A percentile compares a stretch with the other conserved stretches of the same genome.
phyloP scores from a whole-genome alignment of 352 stramenopile species.

The Globisporangium cederbergense region DNA sequence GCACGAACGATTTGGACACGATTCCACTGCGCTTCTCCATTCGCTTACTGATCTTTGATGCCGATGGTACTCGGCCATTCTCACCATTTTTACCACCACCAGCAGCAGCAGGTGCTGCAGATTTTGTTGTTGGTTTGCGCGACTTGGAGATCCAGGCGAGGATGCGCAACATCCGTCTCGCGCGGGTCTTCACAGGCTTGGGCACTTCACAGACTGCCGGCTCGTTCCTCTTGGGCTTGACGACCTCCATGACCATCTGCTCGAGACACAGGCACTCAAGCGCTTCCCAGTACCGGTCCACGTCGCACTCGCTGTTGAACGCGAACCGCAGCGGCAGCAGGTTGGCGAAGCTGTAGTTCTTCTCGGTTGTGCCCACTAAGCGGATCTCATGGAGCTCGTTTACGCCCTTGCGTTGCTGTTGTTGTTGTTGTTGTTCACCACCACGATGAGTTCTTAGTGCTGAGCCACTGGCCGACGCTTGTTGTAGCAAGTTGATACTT shows the following conservation, averaged over 20 bases:
- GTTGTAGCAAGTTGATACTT: not conserved
- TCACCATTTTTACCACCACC: not conserved
- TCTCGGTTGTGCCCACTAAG: constrained; percentile 60
- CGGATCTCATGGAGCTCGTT: constrained; percentile 33
- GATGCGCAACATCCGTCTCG: constrained; percentile 63
- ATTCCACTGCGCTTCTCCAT: constrained; percentile 46
- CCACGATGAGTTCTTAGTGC: not conserved
- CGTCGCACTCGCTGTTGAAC: constrained; percentile 34
- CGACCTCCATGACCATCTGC: constrained; percentile 77
- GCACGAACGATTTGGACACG: constrained; percentile 50
- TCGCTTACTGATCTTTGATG: not conserved
- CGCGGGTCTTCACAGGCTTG: constrained; percentile 55
- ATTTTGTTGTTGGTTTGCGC: constrained; percentile 32
- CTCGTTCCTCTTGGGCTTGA: constrained; percentile 46
- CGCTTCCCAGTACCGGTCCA: constrained; percentile 74
- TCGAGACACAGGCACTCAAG: constrained; percentile 79
- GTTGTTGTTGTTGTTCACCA: not conserved
- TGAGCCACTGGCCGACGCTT: not conserved
- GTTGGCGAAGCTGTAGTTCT: constrained; percentile 65
- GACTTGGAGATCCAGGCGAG: constrained; percentile 73
- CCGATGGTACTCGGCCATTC: constrained; percentile 8
- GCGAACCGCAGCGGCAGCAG: constrained; percentile 54
- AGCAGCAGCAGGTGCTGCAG: not conserved
- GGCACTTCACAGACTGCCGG: constrained; percentile 56
- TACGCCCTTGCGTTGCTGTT: constrained; percentile 14